Percentiles rank a stretch among this genome's conserved stretches.
phyloP scores from a whole-genome alignment of 176 grass and related monocot genomes.

The Cenchrus purpureus region DNA sequence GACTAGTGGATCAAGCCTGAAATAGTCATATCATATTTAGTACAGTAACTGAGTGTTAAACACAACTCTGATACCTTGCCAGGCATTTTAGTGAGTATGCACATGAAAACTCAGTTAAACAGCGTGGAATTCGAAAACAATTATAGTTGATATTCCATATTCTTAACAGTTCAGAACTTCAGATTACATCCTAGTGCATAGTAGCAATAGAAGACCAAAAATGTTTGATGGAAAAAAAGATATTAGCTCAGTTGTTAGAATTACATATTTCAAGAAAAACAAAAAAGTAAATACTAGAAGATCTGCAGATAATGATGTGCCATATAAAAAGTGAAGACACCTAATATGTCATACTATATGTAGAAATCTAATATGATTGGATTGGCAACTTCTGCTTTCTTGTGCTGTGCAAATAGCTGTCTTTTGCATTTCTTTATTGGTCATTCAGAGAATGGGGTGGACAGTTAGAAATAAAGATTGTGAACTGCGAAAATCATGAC shows the following conservation, averaged over 20 bases:
- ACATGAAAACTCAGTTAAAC: neutral
- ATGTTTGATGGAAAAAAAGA: neutral
- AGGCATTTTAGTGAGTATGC: neutral
- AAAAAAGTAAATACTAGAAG: neutral
- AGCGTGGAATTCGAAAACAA: neutral
- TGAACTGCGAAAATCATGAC: neutral
- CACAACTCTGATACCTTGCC: neutral
- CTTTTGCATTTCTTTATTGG: neutral
- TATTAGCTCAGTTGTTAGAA: neutral
- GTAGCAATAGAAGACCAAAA: neutral
- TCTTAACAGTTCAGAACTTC: neutral
- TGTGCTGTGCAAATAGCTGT: neutral
- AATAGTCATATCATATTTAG: neutral
- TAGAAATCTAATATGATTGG: conserved; percentile 5
- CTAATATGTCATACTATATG: neutral
- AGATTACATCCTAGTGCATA: neutral
- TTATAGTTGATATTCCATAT: neutral
- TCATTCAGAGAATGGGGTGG: neutral
- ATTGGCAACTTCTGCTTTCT: neutral
- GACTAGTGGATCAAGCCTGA: neutral
- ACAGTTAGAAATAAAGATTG: neutral
- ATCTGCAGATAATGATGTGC: neutral
- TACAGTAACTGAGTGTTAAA: neutral
- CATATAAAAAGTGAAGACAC: neutral
- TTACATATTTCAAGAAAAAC: neutral